Evolutionary conservation across 1,284 basidiomycete genomes (phyloP).

Genomic region (Butyriboletus appendiculatus): DNA sequence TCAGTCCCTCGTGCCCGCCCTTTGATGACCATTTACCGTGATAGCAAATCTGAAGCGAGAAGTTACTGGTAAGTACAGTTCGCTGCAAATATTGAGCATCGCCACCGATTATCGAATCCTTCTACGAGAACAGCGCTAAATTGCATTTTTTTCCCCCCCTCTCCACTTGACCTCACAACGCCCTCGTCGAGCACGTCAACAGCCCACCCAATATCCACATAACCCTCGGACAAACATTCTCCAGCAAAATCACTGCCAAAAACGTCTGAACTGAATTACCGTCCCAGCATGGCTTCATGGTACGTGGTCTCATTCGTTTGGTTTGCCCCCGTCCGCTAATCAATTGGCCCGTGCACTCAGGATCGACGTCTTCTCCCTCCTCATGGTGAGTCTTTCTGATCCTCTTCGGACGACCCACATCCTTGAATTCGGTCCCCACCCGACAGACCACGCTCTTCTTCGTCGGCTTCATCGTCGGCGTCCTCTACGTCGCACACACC

Average conservation of each 20-base stretch:
- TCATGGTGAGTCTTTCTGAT: conserved; percentile 31
- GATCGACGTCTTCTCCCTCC: conserved; percentile 42
- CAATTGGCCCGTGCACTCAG: conserved; percentile 21
- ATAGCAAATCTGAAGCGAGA: no score
- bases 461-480: conserved; percentile 43
- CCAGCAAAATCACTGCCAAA: no score
- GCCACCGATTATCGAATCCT: background rate
- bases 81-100: background rate
- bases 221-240: background rate
- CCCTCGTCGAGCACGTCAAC: background rate
- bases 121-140: no score
- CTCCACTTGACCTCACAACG: background rate
- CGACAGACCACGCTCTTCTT: conserved; percentile 46
- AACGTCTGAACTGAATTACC: background rate
- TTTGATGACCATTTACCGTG: no score
- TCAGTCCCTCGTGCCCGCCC: no score
- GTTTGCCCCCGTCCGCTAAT: background rate
- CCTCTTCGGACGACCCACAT: background rate
- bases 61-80: no score
- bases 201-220: background rate
- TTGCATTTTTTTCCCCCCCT: background rate
- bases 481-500: conserved; percentile 37
- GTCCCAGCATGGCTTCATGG: conserved; percentile 28
- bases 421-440: background rate
- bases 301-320: background rate